These are phyloP conservation scores for Dryas drummondii DNA, from an alignment of 306 rosid species.

Conservation along the genomic window DNA sequence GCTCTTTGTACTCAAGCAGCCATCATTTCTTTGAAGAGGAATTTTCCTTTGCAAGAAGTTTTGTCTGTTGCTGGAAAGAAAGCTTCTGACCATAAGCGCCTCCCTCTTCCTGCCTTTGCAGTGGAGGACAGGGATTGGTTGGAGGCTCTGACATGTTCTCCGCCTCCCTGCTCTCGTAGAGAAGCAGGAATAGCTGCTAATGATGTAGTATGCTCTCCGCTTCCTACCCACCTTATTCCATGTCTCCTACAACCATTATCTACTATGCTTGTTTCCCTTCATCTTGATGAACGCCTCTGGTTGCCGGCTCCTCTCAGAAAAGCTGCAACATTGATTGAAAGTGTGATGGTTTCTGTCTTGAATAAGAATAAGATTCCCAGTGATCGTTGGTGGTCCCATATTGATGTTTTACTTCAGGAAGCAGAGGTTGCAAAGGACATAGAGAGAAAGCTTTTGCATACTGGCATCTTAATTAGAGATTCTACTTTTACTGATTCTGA, in stretches of 20 bases:
- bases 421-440: slow-evolving; percentile 54
- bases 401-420: slow-evolving; percentile 63
- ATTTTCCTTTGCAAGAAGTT: slow-evolving; percentile 84
- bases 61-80: slow-evolving; percentile 66
- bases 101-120: slow-evolving; percentile 74
- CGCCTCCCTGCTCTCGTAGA: slow-evolving; percentile 89
- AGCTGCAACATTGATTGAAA: slow-evolving; percentile 65
- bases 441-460: slow-evolving; percentile 54
- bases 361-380: slow-evolving; percentile 52
- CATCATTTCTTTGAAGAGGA: slow-evolving; percentile 82
- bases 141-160: slow-evolving; percentile 70
- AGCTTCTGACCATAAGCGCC: slow-evolving; percentile 43
- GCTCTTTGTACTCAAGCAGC: slow-evolving; percentile 99
- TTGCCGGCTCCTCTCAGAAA: slow-evolving; percentile 63
- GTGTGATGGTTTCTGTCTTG: slow-evolving; percentile 59
- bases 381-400: slow-evolving; percentile 82
- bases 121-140: slow-evolving; percentile 99
- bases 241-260: slow-evolving; percentile 73
- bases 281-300: slow-evolving; percentile 71
- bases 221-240: slow-evolving; percentile 78
- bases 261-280: slow-evolving; percentile 72
- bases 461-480: slow-evolving; percentile 61
- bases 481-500: slow-evolving; percentile 37
- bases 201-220: slow-evolving; percentile 75
- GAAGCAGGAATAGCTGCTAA: slow-evolving; percentile 97